Evolutionary conservation across 192 early-diverging fungal genomes (phyloP).

Genomic region (Haplosporangium gracile): DNA sequence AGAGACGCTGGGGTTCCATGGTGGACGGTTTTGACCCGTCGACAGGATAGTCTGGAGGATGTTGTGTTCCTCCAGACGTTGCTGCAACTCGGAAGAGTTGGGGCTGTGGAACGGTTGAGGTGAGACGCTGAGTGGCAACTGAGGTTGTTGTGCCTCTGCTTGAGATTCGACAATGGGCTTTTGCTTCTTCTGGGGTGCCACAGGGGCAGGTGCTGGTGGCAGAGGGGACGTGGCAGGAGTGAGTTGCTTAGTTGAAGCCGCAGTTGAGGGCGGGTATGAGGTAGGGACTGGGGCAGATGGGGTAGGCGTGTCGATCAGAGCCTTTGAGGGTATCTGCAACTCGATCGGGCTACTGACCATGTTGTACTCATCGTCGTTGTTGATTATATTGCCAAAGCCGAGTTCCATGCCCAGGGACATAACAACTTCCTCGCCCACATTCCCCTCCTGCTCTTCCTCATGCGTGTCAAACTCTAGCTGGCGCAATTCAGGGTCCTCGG

Average conservation of each 20-base stretch:
- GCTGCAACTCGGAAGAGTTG: slow-evolving; percentile 30
- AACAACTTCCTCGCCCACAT: background rate
- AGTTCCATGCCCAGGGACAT: slow-evolving; percentile 33
- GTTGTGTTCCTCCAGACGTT: slow-evolving; percentile 48
- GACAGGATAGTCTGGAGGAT: slow-evolving; percentile 19
- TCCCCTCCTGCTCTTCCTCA: slow-evolving; percentile 5
- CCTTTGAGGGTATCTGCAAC: background rate
- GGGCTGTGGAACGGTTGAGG: background rate
- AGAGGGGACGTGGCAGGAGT: slow-evolving; percentile 34
- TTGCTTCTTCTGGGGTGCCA: slow-evolving; percentile 5
- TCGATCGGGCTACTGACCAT: background rate
- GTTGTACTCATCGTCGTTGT: background rate
- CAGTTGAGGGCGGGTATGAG: slow-evolving; percentile 30
- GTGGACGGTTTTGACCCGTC: slow-evolving; percentile 16
- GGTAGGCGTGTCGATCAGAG: background rate
- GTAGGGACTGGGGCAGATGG: background rate
- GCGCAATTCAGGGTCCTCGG: slow-evolving; percentile 34
- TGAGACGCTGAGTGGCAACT: background rate
- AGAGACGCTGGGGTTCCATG: slow-evolving; percentile 51
- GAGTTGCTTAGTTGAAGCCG: slow-evolving; percentile 28
- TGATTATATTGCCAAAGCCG: slow-evolving; percentile 3
- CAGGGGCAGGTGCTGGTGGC: background rate
- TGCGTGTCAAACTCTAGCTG: background rate
- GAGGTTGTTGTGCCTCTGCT: background rate
- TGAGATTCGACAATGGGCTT: background rate